Percentiles rank a stretch among this genome's conserved stretches.
These are phyloP conservation scores for Brassica napus DNA, from an alignment of 345 rosid genomes.

Conservation along the genomic window DNA sequence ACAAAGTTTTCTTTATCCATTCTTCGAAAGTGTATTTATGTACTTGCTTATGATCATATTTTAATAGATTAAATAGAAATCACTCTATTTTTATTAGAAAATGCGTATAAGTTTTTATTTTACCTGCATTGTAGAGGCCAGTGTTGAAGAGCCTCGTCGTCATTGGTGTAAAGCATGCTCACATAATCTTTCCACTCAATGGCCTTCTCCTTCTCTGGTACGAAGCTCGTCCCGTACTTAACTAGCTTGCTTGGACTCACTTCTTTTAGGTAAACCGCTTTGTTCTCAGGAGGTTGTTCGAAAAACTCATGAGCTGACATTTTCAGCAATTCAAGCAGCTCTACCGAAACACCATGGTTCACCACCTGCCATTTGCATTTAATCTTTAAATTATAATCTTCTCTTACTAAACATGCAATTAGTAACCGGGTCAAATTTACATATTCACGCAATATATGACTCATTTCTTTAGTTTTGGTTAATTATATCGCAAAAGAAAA, in stretches of 20 bases:
- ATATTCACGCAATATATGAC: not conserved
- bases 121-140: slow-evolving; percentile 57
- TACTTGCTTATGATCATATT: not conserved
- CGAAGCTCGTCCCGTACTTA: slow-evolving; percentile 58
- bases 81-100: not conserved
- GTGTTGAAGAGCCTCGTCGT: slow-evolving; percentile 52
- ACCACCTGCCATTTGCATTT: slow-evolving; percentile 43
- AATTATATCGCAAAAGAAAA: not conserved
- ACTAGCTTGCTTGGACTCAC: slow-evolving; percentile 54
- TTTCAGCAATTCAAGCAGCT: slow-evolving; percentile 50
- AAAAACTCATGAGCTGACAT: slow-evolving; percentile 50
- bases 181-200: slow-evolving; percentile 71
- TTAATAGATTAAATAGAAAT: not conserved
- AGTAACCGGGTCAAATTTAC: not conserved
- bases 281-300: slow-evolving; percentile 44
- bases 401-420: not conserved
- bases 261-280: slow-evolving; percentile 46
- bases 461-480: not conserved
- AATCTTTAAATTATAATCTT: slow-evolving; percentile 1
- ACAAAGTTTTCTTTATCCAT: not conserved
- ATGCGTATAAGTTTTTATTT: not conserved
- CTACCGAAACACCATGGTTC: slow-evolving; percentile 55
- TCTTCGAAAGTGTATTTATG: not conserved
- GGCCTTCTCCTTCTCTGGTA: slow-evolving; percentile 58
- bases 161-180: slow-evolving; percentile 53